A percentile compares a stretch with the other conserved stretches of the same genome.
Conservation (phyloP, 1,284 basidiomycete genomes). For the Moesziomyces antarcticus region DNA sequence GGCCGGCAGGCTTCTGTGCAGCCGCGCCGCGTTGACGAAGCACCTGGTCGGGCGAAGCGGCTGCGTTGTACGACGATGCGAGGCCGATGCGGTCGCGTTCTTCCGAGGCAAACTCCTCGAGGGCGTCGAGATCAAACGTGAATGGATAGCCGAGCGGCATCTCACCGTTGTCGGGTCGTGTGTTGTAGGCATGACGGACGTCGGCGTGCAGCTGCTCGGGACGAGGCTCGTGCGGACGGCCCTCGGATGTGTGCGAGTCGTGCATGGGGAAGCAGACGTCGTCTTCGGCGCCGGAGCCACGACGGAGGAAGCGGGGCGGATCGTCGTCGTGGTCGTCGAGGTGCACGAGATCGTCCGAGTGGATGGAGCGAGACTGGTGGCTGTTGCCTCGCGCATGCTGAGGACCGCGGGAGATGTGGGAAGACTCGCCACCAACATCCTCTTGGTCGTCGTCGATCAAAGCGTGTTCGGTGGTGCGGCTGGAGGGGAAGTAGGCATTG, state of each 20-base stretch:
- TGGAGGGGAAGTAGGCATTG: slow-evolving; percentile 36
- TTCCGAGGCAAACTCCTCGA: slow-evolving; percentile 61
- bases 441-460: slow-evolving; percentile 46
- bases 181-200: slow-evolving; percentile 18
- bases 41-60: slow-evolving; percentile 20
- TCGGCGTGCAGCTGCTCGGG: slow-evolving; percentile 25
- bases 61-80: slow-evolving; percentile 24
- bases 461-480: slow-evolving; percentile 24
- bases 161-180: slow-evolving; percentile 18
- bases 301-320: slow-evolving; percentile 41
- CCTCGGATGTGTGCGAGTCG: slow-evolving; percentile 23
- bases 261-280: slow-evolving; percentile 67
- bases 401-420: slow-evolving; percentile 42
- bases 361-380: slow-evolving; percentile 20
- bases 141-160: slow-evolving; percentile 62
- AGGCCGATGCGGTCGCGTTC: slow-evolving; percentile 59
- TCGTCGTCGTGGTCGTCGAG: slow-evolving; percentile 16
- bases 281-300: slow-evolving; percentile 54
- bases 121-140: slow-evolving; percentile 60
- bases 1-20: slow-evolving; percentile 25
- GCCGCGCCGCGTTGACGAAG: slow-evolving; percentile 32
- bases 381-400: slow-evolving; percentile 22
- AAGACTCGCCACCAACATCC: slow-evolving; percentile 25
- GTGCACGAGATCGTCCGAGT: slow-evolving; percentile 7
- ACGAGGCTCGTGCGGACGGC: slow-evolving; percentile 16